phyloP scores from a whole-genome alignment of 2,329 filamentous ascomycete species.

The Zasmidium citrigriseum region DNA sequence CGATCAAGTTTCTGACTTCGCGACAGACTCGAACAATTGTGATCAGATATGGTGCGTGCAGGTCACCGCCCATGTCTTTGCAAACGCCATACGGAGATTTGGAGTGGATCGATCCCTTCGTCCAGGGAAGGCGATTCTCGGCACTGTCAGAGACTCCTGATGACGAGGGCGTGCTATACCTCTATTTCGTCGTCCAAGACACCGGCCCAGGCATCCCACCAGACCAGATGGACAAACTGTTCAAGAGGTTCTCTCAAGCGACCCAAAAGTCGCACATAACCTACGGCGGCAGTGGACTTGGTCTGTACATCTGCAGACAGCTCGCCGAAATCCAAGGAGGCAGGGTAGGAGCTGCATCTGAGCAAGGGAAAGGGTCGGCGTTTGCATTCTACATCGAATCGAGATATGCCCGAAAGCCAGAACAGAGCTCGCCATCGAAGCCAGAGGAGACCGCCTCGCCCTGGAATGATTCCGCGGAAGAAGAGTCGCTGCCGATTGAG shows the following conservation, averaged over 20 bases:
- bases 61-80: not conserved
- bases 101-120: not conserved
- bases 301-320: conserved; percentile 67
- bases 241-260: conserved; percentile 70
- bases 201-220: conserved; percentile 42
- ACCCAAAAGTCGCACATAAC: conserved; percentile 66
- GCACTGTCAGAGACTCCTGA: conserved; percentile 10
- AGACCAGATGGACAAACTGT: conserved; percentile 51
- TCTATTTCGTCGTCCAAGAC: conserved; percentile 36
- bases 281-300: conserved; percentile 70
- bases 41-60: conserved; percentile 13
- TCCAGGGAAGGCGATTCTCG: not conserved
- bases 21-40: conserved; percentile 12
- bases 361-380: conserved; percentile 57
- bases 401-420: conserved; percentile 3
- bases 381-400: conserved; percentile 68
- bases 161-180: conserved; percentile 32
- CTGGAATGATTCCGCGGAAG: too few relatives aligned
- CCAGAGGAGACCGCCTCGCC: too few relatives aligned
- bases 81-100: not conserved
- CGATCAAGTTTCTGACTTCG: conserved; percentile 28
- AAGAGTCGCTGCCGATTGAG: too few relatives aligned
- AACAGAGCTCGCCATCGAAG: too few relatives aligned
- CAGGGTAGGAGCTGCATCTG: conserved; percentile 64
- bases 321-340: conserved; percentile 71